Evolutionary conservation across 805 yeast genomes (phyloP).

Genomic region (Candida cerambycidarum): DNA sequence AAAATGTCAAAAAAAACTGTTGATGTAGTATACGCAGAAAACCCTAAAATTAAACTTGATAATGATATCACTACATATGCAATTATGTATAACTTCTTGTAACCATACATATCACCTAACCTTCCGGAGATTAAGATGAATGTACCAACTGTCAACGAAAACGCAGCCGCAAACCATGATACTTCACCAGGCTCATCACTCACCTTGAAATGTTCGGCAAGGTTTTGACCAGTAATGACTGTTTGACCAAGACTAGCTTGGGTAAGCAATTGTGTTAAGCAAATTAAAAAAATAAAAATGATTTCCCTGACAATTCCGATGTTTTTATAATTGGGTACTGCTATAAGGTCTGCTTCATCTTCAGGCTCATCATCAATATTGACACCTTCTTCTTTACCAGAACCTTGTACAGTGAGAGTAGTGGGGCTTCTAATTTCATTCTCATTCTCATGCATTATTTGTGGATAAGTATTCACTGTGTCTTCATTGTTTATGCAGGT

Average conservation of each 20-base stretch:
- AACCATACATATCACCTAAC: conserved; percentile 36
- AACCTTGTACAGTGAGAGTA: too few relatives aligned
- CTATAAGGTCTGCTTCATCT: conserved; percentile 11
- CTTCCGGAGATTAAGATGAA: conserved; percentile 35
- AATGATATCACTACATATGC: conserved; percentile 26
- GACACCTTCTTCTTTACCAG: too few relatives aligned
- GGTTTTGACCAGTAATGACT: conserved; percentile 11
- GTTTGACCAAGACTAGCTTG: conserved; percentile 21
- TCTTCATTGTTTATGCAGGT: too few relatives aligned
- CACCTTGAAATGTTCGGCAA: conserved; percentile 26
- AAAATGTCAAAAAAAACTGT: conserved; percentile 27
- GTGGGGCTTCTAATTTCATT: too few relatives aligned
- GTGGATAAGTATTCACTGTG: too few relatives aligned
- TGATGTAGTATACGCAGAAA: conserved; percentile 24
- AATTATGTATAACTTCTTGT: conserved; percentile 26
- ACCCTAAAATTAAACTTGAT: conserved; percentile 25
- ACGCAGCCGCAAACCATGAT: conserved; percentile 37
- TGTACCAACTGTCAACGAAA: conserved; percentile 36
- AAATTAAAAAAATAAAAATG: conserved; percentile 22
- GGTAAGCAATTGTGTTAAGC: conserved; percentile 23
- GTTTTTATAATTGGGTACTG: conserved; percentile 19
- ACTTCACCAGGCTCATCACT: conserved; percentile 26
- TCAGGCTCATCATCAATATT: neutral
- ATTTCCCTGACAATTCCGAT: conserved; percentile 23
- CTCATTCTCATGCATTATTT: too few relatives aligned